Conservation (phyloP, 169 alveolate genomes). For the Cryptosporidium felis region DNA sequence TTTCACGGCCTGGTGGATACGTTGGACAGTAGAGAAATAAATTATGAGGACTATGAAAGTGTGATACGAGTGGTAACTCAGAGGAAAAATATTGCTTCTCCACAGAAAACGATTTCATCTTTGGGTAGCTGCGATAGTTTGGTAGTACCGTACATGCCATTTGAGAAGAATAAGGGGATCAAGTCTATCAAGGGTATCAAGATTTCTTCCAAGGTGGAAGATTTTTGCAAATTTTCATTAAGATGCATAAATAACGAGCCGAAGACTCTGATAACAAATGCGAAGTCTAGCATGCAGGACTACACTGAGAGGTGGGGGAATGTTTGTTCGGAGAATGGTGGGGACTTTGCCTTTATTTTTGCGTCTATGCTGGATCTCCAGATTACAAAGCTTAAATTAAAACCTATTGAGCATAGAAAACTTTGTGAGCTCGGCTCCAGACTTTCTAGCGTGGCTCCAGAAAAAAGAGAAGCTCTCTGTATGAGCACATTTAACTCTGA, state of each 20-base stretch:
- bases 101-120: not conserved
- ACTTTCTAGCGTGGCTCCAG: conserved; percentile 1
- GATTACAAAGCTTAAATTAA: conserved; percentile 3
- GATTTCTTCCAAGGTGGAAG: conserved; percentile 3
- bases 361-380: conserved; percentile 35
- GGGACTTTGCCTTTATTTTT: not conserved
- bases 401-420: not conserved
- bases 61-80: not conserved
- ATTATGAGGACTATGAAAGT: conserved; percentile 18
- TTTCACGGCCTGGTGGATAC: conserved; percentile 27
- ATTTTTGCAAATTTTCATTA: conserved; percentile 37
- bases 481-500: not conserved
- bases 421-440: not conserved
- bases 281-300: not conserved
- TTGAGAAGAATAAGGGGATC: not conserved
- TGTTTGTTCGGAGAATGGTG: not conserved
- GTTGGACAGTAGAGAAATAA: not conserved
- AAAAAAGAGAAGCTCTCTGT: conserved; percentile 37
- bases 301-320: conserved; percentile 21
- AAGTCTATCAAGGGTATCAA: conserved; percentile 38
- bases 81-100: not conserved
- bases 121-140: not conserved
- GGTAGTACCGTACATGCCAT: not conserved
- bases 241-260: conserved; percentile 37
- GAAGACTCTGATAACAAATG: not conserved